Conservation (phyloP, 768 basidiomycete species). For the Wakefieldia striispora region DNA sequence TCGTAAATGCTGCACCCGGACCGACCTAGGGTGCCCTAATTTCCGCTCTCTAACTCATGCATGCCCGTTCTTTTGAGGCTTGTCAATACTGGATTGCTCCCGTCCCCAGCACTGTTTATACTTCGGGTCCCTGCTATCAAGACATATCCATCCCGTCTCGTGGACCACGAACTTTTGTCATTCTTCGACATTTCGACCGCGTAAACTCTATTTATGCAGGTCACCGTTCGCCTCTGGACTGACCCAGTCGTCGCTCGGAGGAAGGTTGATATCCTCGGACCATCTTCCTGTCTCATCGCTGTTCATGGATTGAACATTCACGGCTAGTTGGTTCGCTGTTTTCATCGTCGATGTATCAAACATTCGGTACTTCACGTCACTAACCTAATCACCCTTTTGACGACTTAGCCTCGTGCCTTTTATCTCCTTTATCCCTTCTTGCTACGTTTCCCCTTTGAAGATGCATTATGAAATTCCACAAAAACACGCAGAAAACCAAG, state of each 20-base stretch:
- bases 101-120: constrained; percentile 24
- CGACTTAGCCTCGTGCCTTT: constrained; percentile 35
- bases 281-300: constrained; percentile 24
- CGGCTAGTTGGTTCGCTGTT: constrained; percentile 26
- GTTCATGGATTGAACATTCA: constrained; percentile 39
- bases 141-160: constrained; percentile 69
- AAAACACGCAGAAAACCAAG: constrained; percentile 37
- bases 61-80: constrained; percentile 31
- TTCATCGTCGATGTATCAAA: constrained; percentile 31
- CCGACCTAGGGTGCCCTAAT: constrained; percentile 36
- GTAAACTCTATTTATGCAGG: constrained; percentile 32
- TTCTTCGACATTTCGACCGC: constrained; percentile 29
- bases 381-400: constrained; percentile 37
- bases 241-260: constrained; percentile 28
- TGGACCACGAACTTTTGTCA: constrained; percentile 37
- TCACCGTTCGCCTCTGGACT: constrained; percentile 13
- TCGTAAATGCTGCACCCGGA: constrained; percentile 31
- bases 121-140: constrained; percentile 34
- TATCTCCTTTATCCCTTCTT: constrained; percentile 37
- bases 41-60: constrained; percentile 39
- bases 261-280: constrained; percentile 33
- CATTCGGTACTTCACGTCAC: constrained; percentile 30
- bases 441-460: constrained; percentile 34
- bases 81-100: constrained; percentile 37
- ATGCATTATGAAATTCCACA: constrained; percentile 33